phyloP scores from a whole-genome alignment of 2,329 filamentous ascomycete species.

The Beauveria sp. region DNA sequence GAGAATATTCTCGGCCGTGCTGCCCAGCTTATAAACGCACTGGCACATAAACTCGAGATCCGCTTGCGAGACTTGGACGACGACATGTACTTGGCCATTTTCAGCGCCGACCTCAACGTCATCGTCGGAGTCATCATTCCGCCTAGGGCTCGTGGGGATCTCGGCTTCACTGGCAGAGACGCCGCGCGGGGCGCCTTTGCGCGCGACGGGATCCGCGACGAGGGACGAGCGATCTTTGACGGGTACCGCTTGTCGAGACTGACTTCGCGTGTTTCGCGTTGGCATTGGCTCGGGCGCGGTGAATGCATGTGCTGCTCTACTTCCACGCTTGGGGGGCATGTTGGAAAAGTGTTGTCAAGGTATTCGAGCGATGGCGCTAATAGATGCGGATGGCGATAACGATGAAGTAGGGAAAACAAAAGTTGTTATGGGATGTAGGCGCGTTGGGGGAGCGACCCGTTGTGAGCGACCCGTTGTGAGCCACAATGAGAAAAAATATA shows the following conservation, averaged over 20 bases:
- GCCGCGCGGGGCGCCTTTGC: not conserved
- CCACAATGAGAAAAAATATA: too few species aligned
- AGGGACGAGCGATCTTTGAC: not conserved
- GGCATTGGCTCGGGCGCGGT: not conserved
- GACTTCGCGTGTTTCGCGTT: not conserved
- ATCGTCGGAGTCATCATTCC: not conserved
- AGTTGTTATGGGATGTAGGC: not conserved
- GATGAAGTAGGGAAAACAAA: not conserved
- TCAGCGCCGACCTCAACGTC: not conserved
- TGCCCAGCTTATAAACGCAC: not conserved
- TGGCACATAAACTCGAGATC: not conserved
- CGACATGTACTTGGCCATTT: not conserved
- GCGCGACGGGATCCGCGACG: not conserved
- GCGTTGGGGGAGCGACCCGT: too few species aligned
- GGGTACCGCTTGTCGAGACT: not conserved
- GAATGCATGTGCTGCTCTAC: not conserved
- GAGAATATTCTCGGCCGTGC: not conserved
- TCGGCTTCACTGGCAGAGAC: not conserved
- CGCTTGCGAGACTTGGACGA: not conserved
- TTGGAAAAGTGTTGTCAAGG: not conserved
- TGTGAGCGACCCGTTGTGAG: too few species aligned
- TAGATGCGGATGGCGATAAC: not conserved
- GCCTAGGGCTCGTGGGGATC: not conserved
- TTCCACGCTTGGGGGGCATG: slow-evolving; percentile 1
- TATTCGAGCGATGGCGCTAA: not conserved